A percentile compares a stretch with the other conserved stretches of the same genome.
These are phyloP conservation scores for Discostella stelligera DNA, from an alignment of 352 stramenopile genomes.

Conservation along the genomic window DNA sequence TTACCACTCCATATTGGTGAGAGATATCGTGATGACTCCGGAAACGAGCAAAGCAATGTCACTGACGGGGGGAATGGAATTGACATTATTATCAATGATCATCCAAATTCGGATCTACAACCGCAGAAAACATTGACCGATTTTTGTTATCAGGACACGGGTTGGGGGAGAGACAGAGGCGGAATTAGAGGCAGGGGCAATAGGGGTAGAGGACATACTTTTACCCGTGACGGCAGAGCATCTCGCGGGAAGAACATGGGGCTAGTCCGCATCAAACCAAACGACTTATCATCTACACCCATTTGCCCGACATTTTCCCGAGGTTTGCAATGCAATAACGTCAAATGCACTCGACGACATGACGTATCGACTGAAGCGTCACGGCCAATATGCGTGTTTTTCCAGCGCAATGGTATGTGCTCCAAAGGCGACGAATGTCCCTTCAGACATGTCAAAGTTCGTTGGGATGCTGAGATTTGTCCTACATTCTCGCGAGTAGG, in stretches of 20 bases:
- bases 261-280: slow-evolving; percentile 59
- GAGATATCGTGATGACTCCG: background rate
- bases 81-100: background rate
- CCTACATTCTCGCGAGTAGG: slow-evolving; percentile 61
- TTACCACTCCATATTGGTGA: background rate
- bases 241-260: slow-evolving; percentile 29
- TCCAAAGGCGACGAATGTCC: slow-evolving; percentile 62
- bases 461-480: slow-evolving; percentile 56
- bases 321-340: slow-evolving; percentile 64
- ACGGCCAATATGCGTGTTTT: slow-evolving; percentile 72
- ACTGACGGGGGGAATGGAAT: background rate
- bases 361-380: slow-evolving; percentile 66
- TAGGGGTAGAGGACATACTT: background rate
- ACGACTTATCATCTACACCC: slow-evolving; percentile 37
- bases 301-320: slow-evolving; percentile 64
- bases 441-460: slow-evolving; percentile 76
- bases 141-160: slow-evolving; percentile 44
- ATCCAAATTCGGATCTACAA: slow-evolving; percentile 1
- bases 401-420: slow-evolving; percentile 74
- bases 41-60: background rate
- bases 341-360: slow-evolving; percentile 65
- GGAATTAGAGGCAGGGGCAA: background rate
- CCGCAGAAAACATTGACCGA: slow-evolving; percentile 44
- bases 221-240: slow-evolving; percentile 1
- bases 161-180: slow-evolving; percentile 15